phyloP scores from a whole-genome alignment of 345 rosid species.

The Kernera saxatilis region DNA sequence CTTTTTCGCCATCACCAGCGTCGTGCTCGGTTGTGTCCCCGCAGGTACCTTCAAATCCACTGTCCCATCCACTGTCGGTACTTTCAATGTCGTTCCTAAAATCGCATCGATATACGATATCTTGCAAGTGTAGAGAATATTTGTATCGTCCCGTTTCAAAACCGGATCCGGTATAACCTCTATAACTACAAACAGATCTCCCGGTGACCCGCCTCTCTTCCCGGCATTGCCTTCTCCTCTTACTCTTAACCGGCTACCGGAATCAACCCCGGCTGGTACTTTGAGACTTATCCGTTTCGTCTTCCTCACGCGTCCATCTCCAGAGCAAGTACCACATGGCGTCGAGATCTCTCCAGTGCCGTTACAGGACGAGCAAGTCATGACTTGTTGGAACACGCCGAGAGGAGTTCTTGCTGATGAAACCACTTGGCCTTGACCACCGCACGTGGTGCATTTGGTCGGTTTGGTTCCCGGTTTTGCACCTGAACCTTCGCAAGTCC shows the following conservation, averaged over 20 bases:
- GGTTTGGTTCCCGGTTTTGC: constrained; percentile 86
- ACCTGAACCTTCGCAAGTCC: constrained; percentile 86
- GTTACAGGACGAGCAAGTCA: constrained; percentile 75
- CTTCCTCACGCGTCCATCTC: constrained; percentile 89
- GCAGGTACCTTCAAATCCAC: constrained; percentile 93
- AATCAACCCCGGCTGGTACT: constrained; percentile 93
- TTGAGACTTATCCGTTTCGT: constrained; percentile 88
- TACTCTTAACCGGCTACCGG: constrained; percentile 88
- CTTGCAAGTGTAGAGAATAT: constrained; percentile 80
- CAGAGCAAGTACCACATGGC: constrained; percentile 77
- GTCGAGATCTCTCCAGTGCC: constrained; percentile 77
- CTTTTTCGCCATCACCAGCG: constrained; percentile 89
- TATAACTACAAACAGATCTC: constrained; percentile 83
- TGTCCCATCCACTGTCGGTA: constrained; percentile 83
- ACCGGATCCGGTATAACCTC: constrained; percentile 86
- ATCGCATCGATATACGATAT: constrained; percentile 88
- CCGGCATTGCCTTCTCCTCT: constrained; percentile 96
- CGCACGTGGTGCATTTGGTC: constrained; percentile 73
- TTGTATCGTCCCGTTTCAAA: constrained; percentile 83
- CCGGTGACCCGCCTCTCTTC: constrained; percentile 86
- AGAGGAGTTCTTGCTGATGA: constrained; percentile 88
- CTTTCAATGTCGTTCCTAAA: constrained; percentile 76
- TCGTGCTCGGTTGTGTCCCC: constrained; percentile 85
- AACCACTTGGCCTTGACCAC: constrained; percentile 96
- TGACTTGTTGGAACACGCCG: constrained; percentile 97